These are phyloP conservation scores for Podospora bellae-mahoneyi DNA, from an alignment of 495 filamentous ascomycete species.

Conservation along the genomic window DNA sequence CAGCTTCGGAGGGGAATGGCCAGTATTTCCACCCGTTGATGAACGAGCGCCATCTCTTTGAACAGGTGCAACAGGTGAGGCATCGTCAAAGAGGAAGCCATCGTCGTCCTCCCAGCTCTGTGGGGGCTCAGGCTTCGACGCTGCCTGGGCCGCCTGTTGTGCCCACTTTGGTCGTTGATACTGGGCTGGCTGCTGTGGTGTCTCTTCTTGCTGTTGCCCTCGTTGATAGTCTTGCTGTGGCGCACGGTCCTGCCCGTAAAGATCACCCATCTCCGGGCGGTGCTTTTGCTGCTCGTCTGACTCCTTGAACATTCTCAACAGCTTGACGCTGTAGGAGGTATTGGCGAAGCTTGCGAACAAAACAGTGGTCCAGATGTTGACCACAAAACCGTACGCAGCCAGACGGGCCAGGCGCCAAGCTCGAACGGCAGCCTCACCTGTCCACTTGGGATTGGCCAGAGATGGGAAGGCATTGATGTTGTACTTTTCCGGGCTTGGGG, in stretches of 20 bases:
- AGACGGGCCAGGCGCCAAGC: slow-evolving; percentile 23
- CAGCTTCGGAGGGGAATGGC: slow-evolving; percentile 1
- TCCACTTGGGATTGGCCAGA: background rate
- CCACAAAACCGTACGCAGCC: slow-evolving; percentile 13
- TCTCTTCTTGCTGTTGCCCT: slow-evolving; percentile 10
- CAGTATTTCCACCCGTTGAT: background rate
- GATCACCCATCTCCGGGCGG: background rate
- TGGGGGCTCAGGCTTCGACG: background rate
- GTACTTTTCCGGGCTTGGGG: slow-evolving; percentile 20
- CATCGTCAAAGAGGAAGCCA: slow-evolving; percentile 38
- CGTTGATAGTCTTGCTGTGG: slow-evolving; percentile 7
- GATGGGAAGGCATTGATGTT: slow-evolving; percentile 19
- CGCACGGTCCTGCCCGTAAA: background rate
- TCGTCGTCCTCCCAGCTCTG: slow-evolving; percentile 24
- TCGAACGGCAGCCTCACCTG: slow-evolving; percentile 12
- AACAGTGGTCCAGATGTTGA: slow-evolving; percentile 8
- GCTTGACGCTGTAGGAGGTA: background rate
- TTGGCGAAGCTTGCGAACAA: background rate
- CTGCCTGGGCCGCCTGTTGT: background rate
- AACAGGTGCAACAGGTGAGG: slow-evolving; percentile 37
- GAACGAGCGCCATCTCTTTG: slow-evolving; percentile 9
- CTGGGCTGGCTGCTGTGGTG: slow-evolving; percentile 8
- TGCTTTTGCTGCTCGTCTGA: slow-evolving; percentile 22
- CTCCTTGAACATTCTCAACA: slow-evolving; percentile 9
- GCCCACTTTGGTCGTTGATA: slow-evolving; percentile 2